Evolutionary conservation across 1,139 yeast genomes (phyloP), one percentile per base, ranked within the genome.

Genomic region (Hyphopichia wangnamkhiaoensis): DNA sequence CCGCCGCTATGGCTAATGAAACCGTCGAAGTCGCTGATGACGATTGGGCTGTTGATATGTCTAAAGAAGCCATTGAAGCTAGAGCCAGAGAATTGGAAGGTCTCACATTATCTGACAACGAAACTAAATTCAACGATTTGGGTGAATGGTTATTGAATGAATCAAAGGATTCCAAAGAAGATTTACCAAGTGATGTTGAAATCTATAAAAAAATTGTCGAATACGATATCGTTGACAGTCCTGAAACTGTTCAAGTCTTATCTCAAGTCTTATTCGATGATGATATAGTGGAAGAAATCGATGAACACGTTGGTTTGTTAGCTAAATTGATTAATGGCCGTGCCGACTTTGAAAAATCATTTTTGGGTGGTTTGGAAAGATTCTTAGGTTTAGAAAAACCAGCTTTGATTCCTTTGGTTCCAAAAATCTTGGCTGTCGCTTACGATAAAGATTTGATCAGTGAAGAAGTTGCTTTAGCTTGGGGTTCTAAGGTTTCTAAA

Each of bases 1-100:
- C 95, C 21, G 84, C 90, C 12, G 80, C 76, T 37, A 72, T 87
- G 48, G 67, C 66, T 19, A 63, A 58, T 25, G 74, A 74, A 46
- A 77, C 79, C 42, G 80, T 85, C 41, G 83, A 80, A 50, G 76
- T 77, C 37, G 80, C 81, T 48, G 96, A 90, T 58, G 97, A 88
- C 53, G 96, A 89, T 49, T 93, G 98, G 98, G 90, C 98, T 16
- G 97, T 91, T 38, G 99, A 93, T 63, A 87, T 93, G 81, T 87
- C 96, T 38, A 95, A 87, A 61, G 98, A 90, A 65, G 98, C 98
- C 39, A 89, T 94, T 52, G 85, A 87, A 58, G 90, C 88, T 32
- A 87, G 99, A 68, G 96, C 96, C 41, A 74, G 82, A 56, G 95
- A 86, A 59, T 75, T 91, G 49, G 95, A 90, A 65, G 84, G 80